Evolutionary conservation across 2,329 filamentous ascomycete genomes (phyloP).

Genomic region (Neofusicoccum laricinum): DNA sequence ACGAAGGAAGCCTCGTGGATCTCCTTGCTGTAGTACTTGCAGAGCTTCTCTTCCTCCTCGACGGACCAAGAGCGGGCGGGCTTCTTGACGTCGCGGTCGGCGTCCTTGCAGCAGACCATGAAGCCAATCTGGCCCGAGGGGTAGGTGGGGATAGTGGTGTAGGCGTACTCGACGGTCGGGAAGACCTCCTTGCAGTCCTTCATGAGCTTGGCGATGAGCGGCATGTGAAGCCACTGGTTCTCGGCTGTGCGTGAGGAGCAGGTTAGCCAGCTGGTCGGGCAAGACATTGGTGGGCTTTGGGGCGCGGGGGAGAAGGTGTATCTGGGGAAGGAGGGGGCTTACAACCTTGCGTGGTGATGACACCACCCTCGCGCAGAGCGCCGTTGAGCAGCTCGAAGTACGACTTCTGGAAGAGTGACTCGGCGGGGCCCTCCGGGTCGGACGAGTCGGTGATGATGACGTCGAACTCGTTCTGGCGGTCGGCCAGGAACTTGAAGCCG

Average conservation of each 20-base stretch:
- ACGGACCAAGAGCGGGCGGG: conserved; percentile 76
- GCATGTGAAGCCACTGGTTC: conserved; percentile 98
- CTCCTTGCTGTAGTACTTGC: conserved; percentile 95
- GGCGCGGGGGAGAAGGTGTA: background rate
- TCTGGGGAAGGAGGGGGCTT: conserved; percentile 59
- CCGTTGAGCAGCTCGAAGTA: conserved; percentile 94
- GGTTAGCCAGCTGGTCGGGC: conserved; percentile 23
- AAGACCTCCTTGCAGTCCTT: conserved; percentile 97
- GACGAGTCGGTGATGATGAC: conserved; percentile 99
- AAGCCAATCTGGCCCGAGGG: conserved; percentile 98
- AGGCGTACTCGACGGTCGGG: conserved; percentile 95
- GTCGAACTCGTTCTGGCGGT: conserved; percentile 96
- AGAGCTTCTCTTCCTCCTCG: conserved; percentile 89
- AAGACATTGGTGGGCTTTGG: background rate
- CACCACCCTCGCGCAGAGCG: conserved; percentile 89
- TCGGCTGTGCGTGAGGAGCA: conserved; percentile 62
- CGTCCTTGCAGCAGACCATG: conserved; percentile 99
- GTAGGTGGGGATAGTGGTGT: conserved; percentile 99
- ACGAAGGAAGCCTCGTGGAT: conserved; percentile 95
- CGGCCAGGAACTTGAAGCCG: conserved; percentile 96
- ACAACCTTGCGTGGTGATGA: conserved; percentile 99
- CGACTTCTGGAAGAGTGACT: conserved; percentile 95
- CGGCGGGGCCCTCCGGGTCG: conserved; percentile 93
- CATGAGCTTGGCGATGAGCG: conserved; percentile 91
- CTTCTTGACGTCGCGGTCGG: conserved; percentile 75